Base-by-base conservation (phyloP, 495 filamentous ascomycete species). In the Hypomontagnella submonticulosa region DNA sequence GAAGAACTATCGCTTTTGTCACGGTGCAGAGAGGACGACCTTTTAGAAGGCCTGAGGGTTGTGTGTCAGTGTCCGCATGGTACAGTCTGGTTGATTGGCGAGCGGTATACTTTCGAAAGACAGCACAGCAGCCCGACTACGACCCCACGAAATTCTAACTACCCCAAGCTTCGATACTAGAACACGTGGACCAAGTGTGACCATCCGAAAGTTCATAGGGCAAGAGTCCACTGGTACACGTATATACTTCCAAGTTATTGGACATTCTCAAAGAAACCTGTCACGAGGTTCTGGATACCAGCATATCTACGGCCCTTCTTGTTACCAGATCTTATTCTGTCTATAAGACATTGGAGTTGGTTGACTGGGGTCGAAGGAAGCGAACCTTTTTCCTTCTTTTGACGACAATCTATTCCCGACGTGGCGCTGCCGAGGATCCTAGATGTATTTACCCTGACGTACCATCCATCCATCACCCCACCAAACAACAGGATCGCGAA, bases 181-280 rank as follows among this genome's bases (percentile, higher is more conserved):
- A 63, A 74, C 71, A 74, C 71, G 71, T 74, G 71, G 71, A 74
- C 71, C 62, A 67, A 27, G 61, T 70, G 66, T 54, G 48, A 70
- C 69, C 44, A 65, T 38, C 56, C 44, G 33, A 60, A 52, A 50
- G 56, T 64, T 62, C 50, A 67, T 64, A 59, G 67, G 63, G 49
- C 53, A 51, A 66, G 42, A 67, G 66, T 51, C 59, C 61, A 72
- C 69, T 64, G 63, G 69, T 68, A 74, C 71, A 72, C 71, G 71
- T 74, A 72, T 74, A 71, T 70, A 72, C 66, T 57, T 52, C 36
- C 37, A n/a, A 57, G 32, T 50, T 37, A 67, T 59, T 63, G 54
- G 54, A 71, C 33, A 36, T 49, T 56, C 34, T 42, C 12, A 37
- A 34, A 12, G 46, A 62, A 50, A 66, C 65, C 65, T 61, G 60